Evolutionary conservation across 306 rosid species (phyloP), one percentile per base, ranked within the genome.

Genomic region (Inga oerstediana): DNA sequence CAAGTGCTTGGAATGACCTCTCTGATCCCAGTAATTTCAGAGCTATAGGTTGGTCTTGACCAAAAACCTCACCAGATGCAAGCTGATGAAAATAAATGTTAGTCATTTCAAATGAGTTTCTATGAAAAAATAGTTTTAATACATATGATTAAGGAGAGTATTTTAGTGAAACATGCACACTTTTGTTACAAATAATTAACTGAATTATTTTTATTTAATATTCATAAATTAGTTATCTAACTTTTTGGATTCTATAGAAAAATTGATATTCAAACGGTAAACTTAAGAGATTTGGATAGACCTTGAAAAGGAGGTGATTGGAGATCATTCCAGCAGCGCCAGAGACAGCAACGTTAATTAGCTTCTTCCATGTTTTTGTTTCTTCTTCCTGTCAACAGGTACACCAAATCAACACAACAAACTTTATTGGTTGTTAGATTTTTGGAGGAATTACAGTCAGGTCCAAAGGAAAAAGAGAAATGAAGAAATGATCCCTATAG

Each of bases 251-350:
- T 7, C 30, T 27, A 27, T 27, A 27, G 30, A 27, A 27, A 27
- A 27, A 27, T n/a, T 81, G 62, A 13, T 4, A 3, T 10, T 6
- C 13, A 43, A 58, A 32, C 19, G 4, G 19, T 14, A 58, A 4
- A 58, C 2, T n/a, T 27, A 8, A 59, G 3, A 59, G 32, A 59
- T n/a, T 10, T 20, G 64, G 30, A 67, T 89, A 87, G 79, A 94
- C 99, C 91, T 96, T 94, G 89, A 96, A 96, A 67, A 96, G 97
- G 17, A 96, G 93, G 83, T 96, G 99, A 84, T 96, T 96, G 35
- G 98, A 88, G 82, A 96, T 96, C 99, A 94, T 96, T 70, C 99
- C 99, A 46, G 99, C 99, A 70, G 99, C 99, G 70, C 98, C 99
- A 46, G 99, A 96, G 86, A 96, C 97, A 20, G 99, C 90, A 85